phyloP scores from a whole-genome alignment of 1,284 basidiomycete genomes.

The Bjerkandera adusta region DNA sequence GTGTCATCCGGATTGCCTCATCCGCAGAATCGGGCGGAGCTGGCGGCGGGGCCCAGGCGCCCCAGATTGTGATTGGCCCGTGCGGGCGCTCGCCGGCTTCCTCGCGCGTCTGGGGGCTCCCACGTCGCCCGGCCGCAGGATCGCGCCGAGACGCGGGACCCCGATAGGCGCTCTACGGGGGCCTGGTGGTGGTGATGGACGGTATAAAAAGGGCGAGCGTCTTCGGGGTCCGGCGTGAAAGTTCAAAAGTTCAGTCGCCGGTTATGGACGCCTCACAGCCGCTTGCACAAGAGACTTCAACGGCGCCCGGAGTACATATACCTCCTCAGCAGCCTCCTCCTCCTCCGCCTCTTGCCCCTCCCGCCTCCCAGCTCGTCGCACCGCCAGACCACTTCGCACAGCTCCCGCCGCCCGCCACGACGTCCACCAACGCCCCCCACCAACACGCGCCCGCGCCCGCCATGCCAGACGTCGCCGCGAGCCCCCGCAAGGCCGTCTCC shows the following conservation, averaged over 20 bases:
- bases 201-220: slow-evolving; percentile 11
- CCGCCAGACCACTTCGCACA: slow-evolving; percentile 25
- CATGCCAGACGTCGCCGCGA: slow-evolving; percentile 35
- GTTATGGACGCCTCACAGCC: slow-evolving; percentile 13
- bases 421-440: slow-evolving; percentile 17
- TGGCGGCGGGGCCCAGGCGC: background rate
- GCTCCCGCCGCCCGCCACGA: slow-evolving; percentile 19
- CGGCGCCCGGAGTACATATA: slow-evolving; percentile 36
- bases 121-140: slow-evolving; percentile 11
- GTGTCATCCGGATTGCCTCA: slow-evolving; percentile 4
- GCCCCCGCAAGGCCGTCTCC: slow-evolving; percentile 34
- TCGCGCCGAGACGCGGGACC: slow-evolving; percentile 10
- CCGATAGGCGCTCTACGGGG: slow-evolving; percentile 9
- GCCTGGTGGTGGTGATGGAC: background rate
- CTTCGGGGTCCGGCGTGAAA: slow-evolving; percentile 11
- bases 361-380: slow-evolving; percentile 20
- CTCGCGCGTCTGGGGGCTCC: slow-evolving; percentile 13
- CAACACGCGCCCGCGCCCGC: slow-evolving; percentile 11
- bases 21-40: background rate
- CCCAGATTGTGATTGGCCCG: slow-evolving; percentile 17
- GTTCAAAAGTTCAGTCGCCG: slow-evolving; percentile 10
- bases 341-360: slow-evolving; percentile 18
- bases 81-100: slow-evolving; percentile 6
- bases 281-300: slow-evolving; percentile 12
- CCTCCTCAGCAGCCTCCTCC: slow-evolving; percentile 12